phyloP scores from a whole-genome alignment of 106 monocot species.

The Dendrobium officinale region DNA sequence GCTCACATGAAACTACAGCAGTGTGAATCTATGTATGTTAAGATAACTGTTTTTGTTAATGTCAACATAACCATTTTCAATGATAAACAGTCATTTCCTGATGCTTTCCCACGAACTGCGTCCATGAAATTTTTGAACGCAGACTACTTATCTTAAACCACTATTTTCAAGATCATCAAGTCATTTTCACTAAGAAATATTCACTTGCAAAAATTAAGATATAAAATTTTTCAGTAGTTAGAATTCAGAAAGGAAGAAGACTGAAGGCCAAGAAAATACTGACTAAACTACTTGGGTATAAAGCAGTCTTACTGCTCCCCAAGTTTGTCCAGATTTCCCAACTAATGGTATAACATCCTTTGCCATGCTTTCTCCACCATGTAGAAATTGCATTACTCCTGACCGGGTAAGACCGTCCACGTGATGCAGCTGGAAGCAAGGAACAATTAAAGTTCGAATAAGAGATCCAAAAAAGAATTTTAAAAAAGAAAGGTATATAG shows the following conservation, averaged over 20 bases:
- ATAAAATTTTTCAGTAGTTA: not conserved
- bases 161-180: not conserved
- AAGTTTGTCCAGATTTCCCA: constrained; percentile 64
- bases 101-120: not conserved
- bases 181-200: no score
- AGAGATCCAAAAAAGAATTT: not conserved
- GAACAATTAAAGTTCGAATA: not conserved
- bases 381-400: constrained; percentile 40
- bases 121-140: not conserved
- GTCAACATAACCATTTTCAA: not conserved
- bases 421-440: constrained; percentile 65
- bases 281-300: not conserved
- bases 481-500: not conserved
- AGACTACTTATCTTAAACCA: not conserved
- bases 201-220: not conserved
- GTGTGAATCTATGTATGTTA: not conserved
- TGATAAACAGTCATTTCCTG: not conserved
- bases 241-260: not conserved
- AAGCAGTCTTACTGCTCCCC: constrained; percentile 59
- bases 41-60: not conserved
- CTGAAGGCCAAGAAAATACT: not conserved
- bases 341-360: constrained; percentile 48
- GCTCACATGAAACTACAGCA: not conserved
- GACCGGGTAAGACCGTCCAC: constrained; percentile 72
- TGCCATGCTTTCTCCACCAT: constrained; percentile 31